Percentiles rank a stretch among this genome's conserved stretches.
These are phyloP conservation scores for Claviceps sorghi DNA, from an alignment of 2,329 filamentous ascomycete species.

Conservation along the genomic window DNA sequence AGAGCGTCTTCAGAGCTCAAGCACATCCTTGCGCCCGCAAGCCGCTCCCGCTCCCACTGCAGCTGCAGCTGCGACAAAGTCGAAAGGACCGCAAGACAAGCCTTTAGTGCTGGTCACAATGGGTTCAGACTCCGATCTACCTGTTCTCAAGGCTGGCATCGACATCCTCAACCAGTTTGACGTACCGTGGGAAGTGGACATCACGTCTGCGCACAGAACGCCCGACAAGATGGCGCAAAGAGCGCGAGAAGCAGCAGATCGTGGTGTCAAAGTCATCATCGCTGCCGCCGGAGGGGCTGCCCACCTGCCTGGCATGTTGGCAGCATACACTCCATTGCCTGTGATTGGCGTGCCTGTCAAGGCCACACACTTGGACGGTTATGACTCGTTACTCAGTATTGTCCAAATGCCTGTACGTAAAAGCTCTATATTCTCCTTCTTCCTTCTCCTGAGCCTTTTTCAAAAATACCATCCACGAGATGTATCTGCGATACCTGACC, in stretches of 20 bases:
- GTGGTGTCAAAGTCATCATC: slow-evolving; percentile 60
- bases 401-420: slow-evolving; percentile 57
- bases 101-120: slow-evolving; percentile 66
- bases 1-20: slow-evolving; percentile 30
- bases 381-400: slow-evolving; percentile 58
- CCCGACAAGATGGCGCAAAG: slow-evolving; percentile 55
- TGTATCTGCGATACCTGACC: slow-evolving; percentile 13
- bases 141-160: slow-evolving; percentile 49
- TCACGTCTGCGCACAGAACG: slow-evolving; percentile 69
- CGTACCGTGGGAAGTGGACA: slow-evolving; percentile 59
- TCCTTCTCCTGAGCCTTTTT: neutral
- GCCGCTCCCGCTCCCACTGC: neutral
- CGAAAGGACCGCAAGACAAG: slow-evolving; percentile 8
- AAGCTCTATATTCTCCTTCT: neutral
- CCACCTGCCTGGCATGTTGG: slow-evolving; percentile 60
- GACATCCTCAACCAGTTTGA: slow-evolving; percentile 52
- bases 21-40: slow-evolving; percentile 17
- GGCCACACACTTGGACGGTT: slow-evolving; percentile 55
- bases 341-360: slow-evolving; percentile 69
- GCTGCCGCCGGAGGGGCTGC: slow-evolving; percentile 64
- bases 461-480: neutral
- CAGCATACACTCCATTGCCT: slow-evolving; percentile 54
- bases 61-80: neutral
- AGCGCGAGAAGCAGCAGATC: slow-evolving; percentile 45
- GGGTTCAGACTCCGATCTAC: slow-evolving; percentile 69